Evolutionary conservation across 2,329 filamentous ascomycete species (phyloP).

Genomic region (Zymoseptoria pseudotritici): DNA sequence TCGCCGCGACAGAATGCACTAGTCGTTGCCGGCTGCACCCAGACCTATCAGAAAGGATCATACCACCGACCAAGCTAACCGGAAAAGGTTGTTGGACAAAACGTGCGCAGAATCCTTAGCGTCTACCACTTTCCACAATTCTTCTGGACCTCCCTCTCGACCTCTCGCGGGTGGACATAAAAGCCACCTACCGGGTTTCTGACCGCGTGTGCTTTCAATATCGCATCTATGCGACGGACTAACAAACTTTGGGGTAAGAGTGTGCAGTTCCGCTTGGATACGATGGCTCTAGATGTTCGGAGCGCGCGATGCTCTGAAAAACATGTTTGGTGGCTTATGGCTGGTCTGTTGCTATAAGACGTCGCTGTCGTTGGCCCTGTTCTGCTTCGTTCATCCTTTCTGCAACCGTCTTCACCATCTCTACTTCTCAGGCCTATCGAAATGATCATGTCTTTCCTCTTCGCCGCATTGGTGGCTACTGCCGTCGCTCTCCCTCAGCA

Average conservation of each 20-base stretch:
- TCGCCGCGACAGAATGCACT: not conserved
- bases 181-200: not conserved
- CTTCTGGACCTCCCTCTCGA: not conserved
- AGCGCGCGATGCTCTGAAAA: not conserved
- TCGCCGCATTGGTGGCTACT: not conserved
- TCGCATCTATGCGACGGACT: not conserved
- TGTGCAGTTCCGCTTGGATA: not conserved
- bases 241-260: not conserved
- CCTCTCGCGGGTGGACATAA: not conserved
- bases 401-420: not conserved
- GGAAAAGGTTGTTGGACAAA: not conserved
- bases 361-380: not conserved
- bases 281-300: not conserved
- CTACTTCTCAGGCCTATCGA: not conserved
- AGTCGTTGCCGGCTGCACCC: not conserved
- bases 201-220: not conserved
- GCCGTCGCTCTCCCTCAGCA: not conserved
- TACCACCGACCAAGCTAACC: not conserved
- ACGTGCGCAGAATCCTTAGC: not conserved
- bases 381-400: not conserved
- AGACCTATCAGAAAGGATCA: not conserved
- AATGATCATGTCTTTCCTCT: not conserved
- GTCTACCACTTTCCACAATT: not conserved
- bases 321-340: not conserved
- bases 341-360: not conserved